Evolutionary conservation across 2,329 filamentous ascomycete species (phyloP), one percentile per base, ranked within the genome.

Genomic region (Seiridium unicorne): DNA sequence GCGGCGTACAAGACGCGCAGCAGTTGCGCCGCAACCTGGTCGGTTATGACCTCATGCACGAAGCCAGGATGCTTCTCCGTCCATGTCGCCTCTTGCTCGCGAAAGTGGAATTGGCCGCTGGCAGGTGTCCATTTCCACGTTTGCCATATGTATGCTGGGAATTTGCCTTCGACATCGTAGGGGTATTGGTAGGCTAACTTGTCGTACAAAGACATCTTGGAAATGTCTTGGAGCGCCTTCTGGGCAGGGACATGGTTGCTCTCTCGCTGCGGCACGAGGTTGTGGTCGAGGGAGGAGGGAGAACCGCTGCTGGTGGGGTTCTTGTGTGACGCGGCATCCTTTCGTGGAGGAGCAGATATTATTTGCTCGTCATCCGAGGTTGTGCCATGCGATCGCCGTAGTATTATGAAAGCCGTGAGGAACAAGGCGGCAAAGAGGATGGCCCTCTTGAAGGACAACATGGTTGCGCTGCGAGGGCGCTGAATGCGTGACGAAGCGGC

Each of bases 91-190:
- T 98, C 95, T 61, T 92, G 84, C 51, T 90, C 87, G 63, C 93
- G 88, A 72, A 97, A 93, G 26, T 81, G 77, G 72, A 99, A 99
- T 63, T 91, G 83, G 55, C 86, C 82, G 31, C 92, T 90, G 1
- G 88, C 84, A 0, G 94, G 93, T 1, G 87, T 91, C 70, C 87
- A 89, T 75, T 96, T 97, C 95, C 95, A 99, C 11, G 95, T 99
- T 81, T 99, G 95, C 95, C 95, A 99, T 72, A 99, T 96, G 80
- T 97, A 98, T 60, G 93, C 93, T 3, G 95, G 95, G 74, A 98
- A 98, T 74, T 94, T 96, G 67, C 82, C 77, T 70, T 93, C 87
- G 63, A 94, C 83, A 70, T 97, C 91, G 81, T 98, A 99, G 26
- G 93, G 92, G 76, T 95, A 98, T 68, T 96, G 91, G 79, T 96